phyloP scores from a whole-genome alignment of 2,329 filamentous ascomycete species.

The Sclerotinia borealis region DNA sequence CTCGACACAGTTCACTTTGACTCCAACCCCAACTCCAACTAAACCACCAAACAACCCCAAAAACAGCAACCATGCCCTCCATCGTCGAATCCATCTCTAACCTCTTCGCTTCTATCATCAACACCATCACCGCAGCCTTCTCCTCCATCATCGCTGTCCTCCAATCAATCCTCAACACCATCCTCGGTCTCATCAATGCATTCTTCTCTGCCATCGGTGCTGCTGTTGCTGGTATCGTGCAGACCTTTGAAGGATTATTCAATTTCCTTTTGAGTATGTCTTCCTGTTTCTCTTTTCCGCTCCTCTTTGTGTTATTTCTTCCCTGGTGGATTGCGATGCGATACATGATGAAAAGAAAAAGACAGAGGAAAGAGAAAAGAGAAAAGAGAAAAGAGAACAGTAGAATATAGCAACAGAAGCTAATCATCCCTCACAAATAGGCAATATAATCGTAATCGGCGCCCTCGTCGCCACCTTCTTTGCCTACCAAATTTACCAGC shows the following conservation, averaged over 20 bases:
- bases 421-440: slow-evolving; percentile 11
- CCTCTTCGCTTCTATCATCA: slow-evolving; percentile 27
- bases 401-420: not conserved
- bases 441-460: slow-evolving; percentile 29
- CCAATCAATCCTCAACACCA: slow-evolving; percentile 24
- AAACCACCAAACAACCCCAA: not conserved
- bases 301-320: too few species aligned
- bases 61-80: slow-evolving; percentile 26
- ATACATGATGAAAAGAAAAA: too few species aligned
- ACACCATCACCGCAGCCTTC: slow-evolving; percentile 22
- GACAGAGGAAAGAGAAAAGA: not conserved
- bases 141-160: slow-evolving; percentile 27
- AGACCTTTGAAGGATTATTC: slow-evolving; percentile 28
- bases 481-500: slow-evolving; percentile 25
- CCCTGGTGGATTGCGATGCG: too few species aligned
- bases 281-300: not conserved
- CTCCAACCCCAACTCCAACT: not conserved
- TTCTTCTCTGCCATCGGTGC: slow-evolving; percentile 23
- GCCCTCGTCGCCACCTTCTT: slow-evolving; percentile 19
- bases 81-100: slow-evolving; percentile 22
- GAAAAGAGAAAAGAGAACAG: not conserved
- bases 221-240: slow-evolving; percentile 23
- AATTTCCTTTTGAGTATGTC: slow-evolving; percentile 31
- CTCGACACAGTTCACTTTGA: not conserved
- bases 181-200: slow-evolving; percentile 23